Base-by-base conservation (phyloP, 2,329 filamentous ascomycete genomes). In the Pseudogymnoascus sp. region DNA sequence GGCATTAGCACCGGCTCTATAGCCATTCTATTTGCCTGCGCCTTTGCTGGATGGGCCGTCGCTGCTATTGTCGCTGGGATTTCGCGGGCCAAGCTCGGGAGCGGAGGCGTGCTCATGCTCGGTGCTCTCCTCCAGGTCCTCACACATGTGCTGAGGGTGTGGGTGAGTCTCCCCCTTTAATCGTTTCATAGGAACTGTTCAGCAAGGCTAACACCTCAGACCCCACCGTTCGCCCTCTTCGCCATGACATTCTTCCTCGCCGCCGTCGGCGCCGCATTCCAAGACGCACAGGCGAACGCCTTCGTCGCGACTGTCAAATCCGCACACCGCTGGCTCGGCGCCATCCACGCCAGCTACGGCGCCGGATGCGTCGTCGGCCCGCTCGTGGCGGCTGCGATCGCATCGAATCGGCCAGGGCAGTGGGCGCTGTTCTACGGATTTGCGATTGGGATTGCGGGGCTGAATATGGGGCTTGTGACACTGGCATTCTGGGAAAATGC, bases 251-350 rank as follows among this genome's bases (percentile, higher is more conserved):
- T 88, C 69, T 83, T 82, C 71, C 65, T 88, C 6, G 80, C 82
- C 0, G 81, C 80, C 8, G 68, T 86, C 0, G 85, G 86, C 0
- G 84, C 87, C 70, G 86, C 82, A 0, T 87, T 82, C 63, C 84
- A 88, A 64, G 86, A 89, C 66, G 81, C 85, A 0, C 83, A 87
- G 21, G 80, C 82, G 1, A 88, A 89, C 63, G 83, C 84, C 0
- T 88, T 84, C 63, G 84, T 87, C 0, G 78, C 81, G 0, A 76
- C 78, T 0, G 71, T 80, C 0, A 77, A 77, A 8, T 76, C 76
- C 14, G 74, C 84, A 0, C 84, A 88, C 68, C 75, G 84, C 3
- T 87, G 84, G 81, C 75, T 88, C 0, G 82, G 84, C 0, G 82
- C 87, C 62, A 85, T 88, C 14, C 86, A 88, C 65, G 85, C 84